Conservation (phyloP, 495 filamentous ascomycete genomes). For the Neurospora sp. region DNA sequence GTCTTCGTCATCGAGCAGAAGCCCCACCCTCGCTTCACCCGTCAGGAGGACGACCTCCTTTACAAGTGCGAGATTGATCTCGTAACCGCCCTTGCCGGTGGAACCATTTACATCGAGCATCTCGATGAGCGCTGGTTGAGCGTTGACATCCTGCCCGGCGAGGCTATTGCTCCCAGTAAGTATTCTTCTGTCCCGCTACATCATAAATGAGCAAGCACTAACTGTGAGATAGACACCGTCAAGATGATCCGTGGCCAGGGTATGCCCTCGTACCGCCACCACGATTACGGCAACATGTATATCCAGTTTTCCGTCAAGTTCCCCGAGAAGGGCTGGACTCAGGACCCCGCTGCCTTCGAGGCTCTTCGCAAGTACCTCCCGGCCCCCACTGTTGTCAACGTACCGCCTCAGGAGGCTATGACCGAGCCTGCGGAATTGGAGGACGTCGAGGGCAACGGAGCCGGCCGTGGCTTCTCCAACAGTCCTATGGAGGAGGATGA, state of each 20-base stretch:
- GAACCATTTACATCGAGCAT: slow-evolving; percentile 83
- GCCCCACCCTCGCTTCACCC: slow-evolving; percentile 88
- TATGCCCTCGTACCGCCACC: slow-evolving; percentile 95
- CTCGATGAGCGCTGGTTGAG: slow-evolving; percentile 94
- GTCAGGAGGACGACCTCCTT: slow-evolving; percentile 93
- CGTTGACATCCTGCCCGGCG: slow-evolving; percentile 81
- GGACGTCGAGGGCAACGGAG: slow-evolving; percentile 58
- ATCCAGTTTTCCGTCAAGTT: slow-evolving; percentile 98
- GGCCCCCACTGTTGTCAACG: slow-evolving; percentile 46
- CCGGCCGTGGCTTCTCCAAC: slow-evolving; percentile 61
- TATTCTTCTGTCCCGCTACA: slow-evolving; percentile 7
- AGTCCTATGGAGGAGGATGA: slow-evolving; percentile 62
- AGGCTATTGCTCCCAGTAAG: slow-evolving; percentile 89
- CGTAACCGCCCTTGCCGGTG: slow-evolving; percentile 87
- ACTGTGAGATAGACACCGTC: slow-evolving; percentile 53
- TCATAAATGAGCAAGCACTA: slow-evolving; percentile 5
- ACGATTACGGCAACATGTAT: slow-evolving; percentile 93
- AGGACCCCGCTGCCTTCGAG: slow-evolving; percentile 44
- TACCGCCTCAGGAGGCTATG: slow-evolving; percentile 73
- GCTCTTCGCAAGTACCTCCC: slow-evolving; percentile 76
- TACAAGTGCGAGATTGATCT: slow-evolving; percentile 94
- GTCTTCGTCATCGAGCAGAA: slow-evolving; percentile 98
- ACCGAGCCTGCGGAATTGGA: slow-evolving; percentile 75
- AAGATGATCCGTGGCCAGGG: slow-evolving; percentile 96
- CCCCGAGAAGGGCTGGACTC: slow-evolving; percentile 59